Conservation (phyloP, 2,329 filamentous ascomycete genomes). For the Calonectria pseudoturangicola region DNA sequence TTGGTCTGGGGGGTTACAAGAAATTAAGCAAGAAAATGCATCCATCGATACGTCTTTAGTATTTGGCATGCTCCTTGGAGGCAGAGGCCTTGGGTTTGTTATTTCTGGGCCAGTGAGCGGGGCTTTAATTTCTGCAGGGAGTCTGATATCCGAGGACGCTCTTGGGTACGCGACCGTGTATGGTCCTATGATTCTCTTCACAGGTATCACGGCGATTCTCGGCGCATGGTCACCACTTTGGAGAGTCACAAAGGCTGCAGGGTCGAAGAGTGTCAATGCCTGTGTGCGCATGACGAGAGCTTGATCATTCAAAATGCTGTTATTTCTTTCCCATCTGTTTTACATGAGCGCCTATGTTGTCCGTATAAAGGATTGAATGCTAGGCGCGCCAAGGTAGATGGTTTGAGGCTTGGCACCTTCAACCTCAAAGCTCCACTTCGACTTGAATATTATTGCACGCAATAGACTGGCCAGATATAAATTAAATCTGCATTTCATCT, state of each 20-base stretch:
- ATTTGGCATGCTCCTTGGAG: slow-evolving; percentile 57
- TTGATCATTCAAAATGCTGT: neutral
- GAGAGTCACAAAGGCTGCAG: slow-evolving; percentile 62
- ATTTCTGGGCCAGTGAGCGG: slow-evolving; percentile 56
- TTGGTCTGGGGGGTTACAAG: slow-evolving; percentile 72
- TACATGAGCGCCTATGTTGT: neutral
- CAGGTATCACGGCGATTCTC: slow-evolving; percentile 56
- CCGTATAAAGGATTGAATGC: too few species aligned
- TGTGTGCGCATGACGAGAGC: slow-evolving; percentile 34
- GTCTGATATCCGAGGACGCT: slow-evolving; percentile 50
- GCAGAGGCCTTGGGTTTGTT: slow-evolving; percentile 55
- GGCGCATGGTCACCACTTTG: slow-evolving; percentile 58
- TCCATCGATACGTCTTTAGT: slow-evolving; percentile 54
- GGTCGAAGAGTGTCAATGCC: slow-evolving; percentile 17
- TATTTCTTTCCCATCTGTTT: neutral
- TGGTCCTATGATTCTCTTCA: slow-evolving; percentile 59
- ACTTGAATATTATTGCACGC: neutral
- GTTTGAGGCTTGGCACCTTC: neutral
- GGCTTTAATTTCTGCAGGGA: slow-evolving; percentile 53
- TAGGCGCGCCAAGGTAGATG: too few species aligned
- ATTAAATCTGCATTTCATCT: neutral
- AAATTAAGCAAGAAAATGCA: slow-evolving; percentile 57
- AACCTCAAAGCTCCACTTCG: neutral
- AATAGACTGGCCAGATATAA: neutral
- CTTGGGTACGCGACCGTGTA: slow-evolving; percentile 58